These are phyloP conservation scores for Solanum sparsipilum DNA, from an alignment of 257 asterid genomes.

Conservation along the genomic window DNA sequence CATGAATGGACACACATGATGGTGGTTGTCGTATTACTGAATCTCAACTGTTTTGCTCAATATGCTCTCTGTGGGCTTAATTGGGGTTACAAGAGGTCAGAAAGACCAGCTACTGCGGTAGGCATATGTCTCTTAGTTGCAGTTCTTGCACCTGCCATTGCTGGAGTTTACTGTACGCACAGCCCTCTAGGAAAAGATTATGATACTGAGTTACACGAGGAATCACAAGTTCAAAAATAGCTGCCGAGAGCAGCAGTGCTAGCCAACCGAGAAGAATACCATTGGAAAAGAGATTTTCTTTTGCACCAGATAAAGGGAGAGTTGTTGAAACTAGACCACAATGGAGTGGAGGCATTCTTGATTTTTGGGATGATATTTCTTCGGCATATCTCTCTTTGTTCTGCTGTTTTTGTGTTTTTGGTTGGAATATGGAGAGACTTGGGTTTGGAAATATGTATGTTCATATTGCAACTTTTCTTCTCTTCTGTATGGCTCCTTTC, in stretches of 20 bases:
- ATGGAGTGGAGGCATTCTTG: conserved; percentile 52
- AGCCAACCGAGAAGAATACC: conserved; percentile 32
- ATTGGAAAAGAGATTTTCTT: conserved; percentile 45
- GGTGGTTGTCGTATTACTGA: conserved; percentile 58
- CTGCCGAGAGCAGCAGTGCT: conserved; percentile 21
- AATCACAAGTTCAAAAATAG: conserved; percentile 29
- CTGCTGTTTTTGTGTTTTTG: conserved; percentile 81
- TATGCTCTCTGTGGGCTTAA: conserved; percentile 74
- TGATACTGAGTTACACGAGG: conserved; percentile 41
- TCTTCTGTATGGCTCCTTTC: conserved; percentile 78
- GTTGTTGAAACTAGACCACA: conserved; percentile 31
- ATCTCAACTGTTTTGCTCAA: conserved; percentile 66
- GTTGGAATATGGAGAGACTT: conserved; percentile 89
- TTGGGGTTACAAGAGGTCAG: conserved; percentile 49
- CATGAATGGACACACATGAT: conserved; percentile 81
- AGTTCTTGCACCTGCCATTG: conserved; percentile 66
- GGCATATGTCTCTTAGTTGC: conserved; percentile 49
- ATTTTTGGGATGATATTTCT: conserved; percentile 80
- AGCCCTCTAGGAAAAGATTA: conserved; percentile 79
- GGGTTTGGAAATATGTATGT: conserved; percentile 92
- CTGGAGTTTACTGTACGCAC: conserved; percentile 54
- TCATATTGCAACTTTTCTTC: conserved; percentile 76
- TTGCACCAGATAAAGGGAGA: conserved; percentile 34
- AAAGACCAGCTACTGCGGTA: conserved; percentile 63
- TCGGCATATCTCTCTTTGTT: conserved; percentile 69